phyloP scores from a whole-genome alignment of 176 grass and related monocot species.

The Coix lacrymajobi region DNA sequence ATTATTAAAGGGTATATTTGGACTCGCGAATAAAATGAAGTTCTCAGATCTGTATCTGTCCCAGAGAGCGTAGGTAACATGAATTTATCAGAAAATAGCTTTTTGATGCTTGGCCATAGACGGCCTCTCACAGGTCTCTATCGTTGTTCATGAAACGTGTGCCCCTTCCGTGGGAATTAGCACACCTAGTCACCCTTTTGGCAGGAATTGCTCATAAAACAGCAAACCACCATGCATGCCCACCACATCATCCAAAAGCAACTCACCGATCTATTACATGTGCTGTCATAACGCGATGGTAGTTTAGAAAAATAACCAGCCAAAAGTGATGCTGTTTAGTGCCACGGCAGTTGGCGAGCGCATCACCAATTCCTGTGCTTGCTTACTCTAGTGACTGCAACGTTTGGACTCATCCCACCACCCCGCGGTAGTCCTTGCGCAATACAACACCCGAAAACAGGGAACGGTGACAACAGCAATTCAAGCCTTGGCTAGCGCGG shows the following conservation, averaged over 20 bases:
- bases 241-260: not conserved
- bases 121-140: not conserved
- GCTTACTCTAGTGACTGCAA: not conserved
- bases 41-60: not conserved
- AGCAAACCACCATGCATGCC: not conserved
- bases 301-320: conserved; percentile 2
- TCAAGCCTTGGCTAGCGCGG: not conserved
- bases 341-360: conserved; percentile 6
- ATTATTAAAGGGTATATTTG: too few species aligned
- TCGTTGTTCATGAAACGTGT: not conserved
- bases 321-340: not conserved
- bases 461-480: not conserved
- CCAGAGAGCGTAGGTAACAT: not conserved
- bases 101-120: not conserved
- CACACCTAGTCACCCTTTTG: not conserved
- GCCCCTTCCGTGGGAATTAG: not conserved
- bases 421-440: not conserved
- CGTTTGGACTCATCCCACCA: not conserved
- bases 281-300: not conserved
- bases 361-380: not conserved
- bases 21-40: not conserved
- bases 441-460: not conserved
- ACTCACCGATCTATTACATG: not conserved
- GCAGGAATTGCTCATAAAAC: not conserved
- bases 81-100: not conserved